Evolutionary conservation across 768 basidiomycete species (phyloP), one percentile per base, ranked within the genome.

Genomic region (Tricholoma bakamatsutake): DNA sequence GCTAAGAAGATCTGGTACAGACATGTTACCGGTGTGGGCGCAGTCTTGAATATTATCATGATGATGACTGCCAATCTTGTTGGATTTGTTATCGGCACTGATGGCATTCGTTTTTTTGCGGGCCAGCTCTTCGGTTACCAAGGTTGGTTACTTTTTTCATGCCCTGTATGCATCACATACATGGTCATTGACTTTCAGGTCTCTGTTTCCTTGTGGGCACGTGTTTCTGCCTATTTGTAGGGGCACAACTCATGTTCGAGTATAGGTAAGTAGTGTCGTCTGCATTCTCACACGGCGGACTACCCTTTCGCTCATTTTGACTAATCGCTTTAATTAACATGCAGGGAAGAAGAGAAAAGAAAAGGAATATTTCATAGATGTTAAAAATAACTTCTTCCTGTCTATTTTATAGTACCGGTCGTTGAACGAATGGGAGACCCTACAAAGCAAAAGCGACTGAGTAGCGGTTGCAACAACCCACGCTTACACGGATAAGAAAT

Each of bases 1-100:
- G 87, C 81, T 11, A 69, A 74, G 17, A 60, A 67, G 30, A 60
- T 73, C 27, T 98, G 95, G 95, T 96, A 93, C 68, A 78, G 97
- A 24, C 94, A 95, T 64, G 72, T 88, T 15, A 86, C 87, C 55
- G 95, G 90, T 2, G 50, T 85, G 0, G 96, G 95, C 10, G 93
- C 84, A 0, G 87, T 93, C 3, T 64, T 83, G 62, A 98, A 97
- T 67, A 79, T 95, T 24, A 63, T 95, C 27, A 80, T 91, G 72
- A 91, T 98, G 93, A 87, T 92, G 81, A 67, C 80, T 0, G 97
- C 93, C 21, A 98, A 99, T 69, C 80, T 98, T 9, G 85, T 98
- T 3, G 97, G 97, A 2, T 98, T 99, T 66, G 96, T 93, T 11
- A 78, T 98, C 46, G 95, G 95, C 2, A 73, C 82, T 0, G 92